A percentile compares a stretch with the other conserved stretches of the same genome.
Evolutionary conservation across 768 basidiomycete species (phyloP).

Genomic region (Boletus reticulatus): DNA sequence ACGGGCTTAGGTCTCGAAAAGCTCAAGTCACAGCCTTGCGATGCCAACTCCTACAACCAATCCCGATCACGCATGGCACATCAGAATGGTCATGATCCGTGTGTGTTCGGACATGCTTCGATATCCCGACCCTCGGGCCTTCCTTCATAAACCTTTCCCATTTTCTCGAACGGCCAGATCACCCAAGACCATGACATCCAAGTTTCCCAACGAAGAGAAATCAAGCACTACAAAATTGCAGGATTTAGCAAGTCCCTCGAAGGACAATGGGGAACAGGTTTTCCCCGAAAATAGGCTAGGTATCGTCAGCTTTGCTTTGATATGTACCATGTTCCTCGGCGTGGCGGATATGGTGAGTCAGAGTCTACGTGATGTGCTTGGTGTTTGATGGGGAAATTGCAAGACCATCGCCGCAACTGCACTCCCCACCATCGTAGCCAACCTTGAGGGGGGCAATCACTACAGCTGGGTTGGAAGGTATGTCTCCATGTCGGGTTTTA

Average conservation of each 20-base stretch:
- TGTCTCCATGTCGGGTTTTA: neutral
- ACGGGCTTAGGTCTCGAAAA: too few relatives aligned
- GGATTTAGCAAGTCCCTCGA: too few relatives aligned
- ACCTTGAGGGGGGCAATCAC: slow-evolving; percentile 56
- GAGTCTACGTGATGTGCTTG: neutral
- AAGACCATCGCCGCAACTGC: slow-evolving; percentile 69
- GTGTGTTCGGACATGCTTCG: too few relatives aligned
- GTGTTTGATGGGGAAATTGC: neutral
- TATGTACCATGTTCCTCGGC: slow-evolving; percentile 27
- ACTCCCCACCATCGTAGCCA: slow-evolving; percentile 62
- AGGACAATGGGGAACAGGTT: too few relatives aligned
- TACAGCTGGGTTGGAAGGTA: slow-evolving; percentile 77
- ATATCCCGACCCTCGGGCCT: too few relatives aligned
- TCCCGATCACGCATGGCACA: too few relatives aligned
- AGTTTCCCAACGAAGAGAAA: neutral
- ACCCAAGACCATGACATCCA: neutral
- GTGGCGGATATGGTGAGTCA: slow-evolving; percentile 45
- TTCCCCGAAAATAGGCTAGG: slow-evolving; percentile 35
- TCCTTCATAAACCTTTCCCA: too few relatives aligned
- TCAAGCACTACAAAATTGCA: too few relatives aligned
- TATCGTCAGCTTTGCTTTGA: slow-evolving; percentile 24
- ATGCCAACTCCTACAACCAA: too few relatives aligned
- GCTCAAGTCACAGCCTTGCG: too few relatives aligned
- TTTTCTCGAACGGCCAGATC: too few relatives aligned
- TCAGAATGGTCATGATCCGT: too few relatives aligned